Conservation (phyloP, 2,329 filamentous ascomycete genomes). For the Aspergillus flavus region DNA sequence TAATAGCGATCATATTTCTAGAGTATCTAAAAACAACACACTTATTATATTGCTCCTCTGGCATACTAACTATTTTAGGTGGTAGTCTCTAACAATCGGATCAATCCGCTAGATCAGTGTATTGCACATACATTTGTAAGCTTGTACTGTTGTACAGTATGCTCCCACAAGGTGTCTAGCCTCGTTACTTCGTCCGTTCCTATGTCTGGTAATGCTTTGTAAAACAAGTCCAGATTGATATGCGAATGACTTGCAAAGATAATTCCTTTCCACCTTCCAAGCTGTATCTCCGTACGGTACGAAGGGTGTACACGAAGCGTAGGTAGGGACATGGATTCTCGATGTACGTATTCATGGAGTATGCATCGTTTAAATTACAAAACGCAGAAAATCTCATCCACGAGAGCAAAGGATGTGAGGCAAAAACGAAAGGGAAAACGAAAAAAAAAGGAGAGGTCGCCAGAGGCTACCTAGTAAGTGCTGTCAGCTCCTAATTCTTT, state of each 20-base stretch:
- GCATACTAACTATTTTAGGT: not conserved
- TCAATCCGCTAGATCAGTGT: not conserved
- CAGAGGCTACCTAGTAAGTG: not conserved
- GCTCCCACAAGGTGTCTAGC: not conserved
- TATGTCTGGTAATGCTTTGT: not conserved
- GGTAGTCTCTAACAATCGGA: not conserved
- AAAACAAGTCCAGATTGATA: not conserved
- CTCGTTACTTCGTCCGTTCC: not conserved
- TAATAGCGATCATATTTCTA: not conserved
- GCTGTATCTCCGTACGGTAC: not conserved
- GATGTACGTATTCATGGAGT: not conserved
- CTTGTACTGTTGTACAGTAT: not conserved
- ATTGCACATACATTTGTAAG: not conserved
- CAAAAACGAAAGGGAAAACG: not conserved
- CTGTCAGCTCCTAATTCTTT: not conserved
- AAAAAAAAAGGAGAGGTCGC: not conserved
- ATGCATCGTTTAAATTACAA: constrained; percentile 3
- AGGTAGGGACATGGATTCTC: constrained; percentile 1
- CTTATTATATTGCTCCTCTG: not conserved
- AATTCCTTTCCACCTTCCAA: not conserved
- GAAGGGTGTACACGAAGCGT: not conserved
- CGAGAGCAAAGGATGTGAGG: not conserved
- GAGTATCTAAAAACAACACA: not conserved
- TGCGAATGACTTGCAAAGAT: not conserved
- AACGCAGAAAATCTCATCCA: not conserved